A percentile compares a stretch with the other conserved stretches of the same genome.
Evolutionary conservation across 2,329 filamentous ascomycete species (phyloP).

Genomic region (Sporothrix brunneoviolacea): DNA sequence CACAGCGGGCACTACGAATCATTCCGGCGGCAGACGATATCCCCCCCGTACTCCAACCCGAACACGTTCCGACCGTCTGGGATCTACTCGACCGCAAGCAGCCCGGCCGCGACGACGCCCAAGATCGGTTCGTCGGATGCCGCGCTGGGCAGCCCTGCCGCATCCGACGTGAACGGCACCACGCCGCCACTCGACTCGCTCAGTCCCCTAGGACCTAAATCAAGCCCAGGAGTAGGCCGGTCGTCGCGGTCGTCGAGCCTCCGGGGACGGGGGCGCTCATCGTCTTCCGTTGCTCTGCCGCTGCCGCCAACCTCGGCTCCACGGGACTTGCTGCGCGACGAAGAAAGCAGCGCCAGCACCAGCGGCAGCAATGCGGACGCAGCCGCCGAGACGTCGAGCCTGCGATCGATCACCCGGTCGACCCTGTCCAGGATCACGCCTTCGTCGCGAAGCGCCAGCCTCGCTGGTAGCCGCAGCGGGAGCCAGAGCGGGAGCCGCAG

Average conservation of each 20-base stretch:
- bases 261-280: conserved; percentile 3
- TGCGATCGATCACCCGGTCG: conserved; percentile 51
- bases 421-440: conserved; percentile 42
- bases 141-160: conserved; percentile 17
- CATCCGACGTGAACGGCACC: not conserved
- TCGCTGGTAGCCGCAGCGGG: conserved; percentile 24
- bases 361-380: conserved; percentile 36
- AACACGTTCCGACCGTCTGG: conserved; percentile 70
- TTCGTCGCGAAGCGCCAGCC: conserved; percentile 28
- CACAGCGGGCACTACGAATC: conserved; percentile 97
- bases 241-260: conserved; percentile 11
- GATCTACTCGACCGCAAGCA: conserved; percentile 60
- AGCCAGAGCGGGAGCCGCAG: conserved; percentile 18
- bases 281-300: conserved; percentile 4
- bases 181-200: not conserved
- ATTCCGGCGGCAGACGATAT: conserved; percentile 77
- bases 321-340: conserved; percentile 19
- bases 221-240: not conserved
- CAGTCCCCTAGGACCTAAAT: no score
- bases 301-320: conserved; percentile 24
- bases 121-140: conserved; percentile 27
- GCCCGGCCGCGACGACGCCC: conserved; percentile 44
- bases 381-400: conserved; percentile 40
- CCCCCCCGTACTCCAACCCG: conserved; percentile 74
- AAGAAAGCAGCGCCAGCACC: conserved; percentile 25